A percentile compares a stretch with the other conserved stretches of the same genome.
These are phyloP conservation scores for Anisodus acutangulus DNA, from an alignment of 257 asterid genomes.

Conservation along the genomic window DNA sequence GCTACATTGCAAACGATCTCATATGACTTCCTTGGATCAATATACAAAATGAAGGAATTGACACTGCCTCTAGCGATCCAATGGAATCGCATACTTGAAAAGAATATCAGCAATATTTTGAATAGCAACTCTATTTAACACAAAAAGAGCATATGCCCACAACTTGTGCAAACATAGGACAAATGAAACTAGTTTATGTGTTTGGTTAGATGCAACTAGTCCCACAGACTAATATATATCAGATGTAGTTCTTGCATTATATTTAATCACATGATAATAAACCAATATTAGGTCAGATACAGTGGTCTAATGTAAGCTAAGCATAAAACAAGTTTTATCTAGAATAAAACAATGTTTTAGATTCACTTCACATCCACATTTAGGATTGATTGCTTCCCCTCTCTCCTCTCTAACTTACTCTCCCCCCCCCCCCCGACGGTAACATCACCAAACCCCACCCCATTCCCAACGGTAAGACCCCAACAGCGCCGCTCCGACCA, in stretches of 20 bases:
- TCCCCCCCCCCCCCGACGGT: no score
- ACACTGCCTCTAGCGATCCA: not conserved
- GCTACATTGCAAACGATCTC: slow-evolving; percentile 34
- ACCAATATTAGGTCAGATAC: not conserved
- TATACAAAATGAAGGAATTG: not conserved
- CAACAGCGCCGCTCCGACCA: no score
- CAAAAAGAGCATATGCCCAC: not conserved
- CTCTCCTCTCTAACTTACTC: no score
- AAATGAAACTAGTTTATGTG: not conserved
- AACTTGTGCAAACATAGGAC: not conserved
- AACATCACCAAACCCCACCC: no score
- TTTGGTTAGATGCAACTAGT: not conserved
- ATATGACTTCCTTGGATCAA: not conserved
- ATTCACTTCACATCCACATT: not conserved
- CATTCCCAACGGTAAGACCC: no score
- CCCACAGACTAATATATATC: not conserved
- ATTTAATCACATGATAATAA: not conserved
- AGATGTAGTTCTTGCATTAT: not conserved
- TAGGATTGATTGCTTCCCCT: no score
- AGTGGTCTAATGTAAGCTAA: not conserved
- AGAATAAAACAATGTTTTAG: not conserved
- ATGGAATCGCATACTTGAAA: not conserved
- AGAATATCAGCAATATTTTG: not conserved
- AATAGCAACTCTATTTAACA: not conserved
- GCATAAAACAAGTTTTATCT: not conserved